Conservation (phyloP, 805 yeast genomes). For the Candida vaughaniae region DNA sequence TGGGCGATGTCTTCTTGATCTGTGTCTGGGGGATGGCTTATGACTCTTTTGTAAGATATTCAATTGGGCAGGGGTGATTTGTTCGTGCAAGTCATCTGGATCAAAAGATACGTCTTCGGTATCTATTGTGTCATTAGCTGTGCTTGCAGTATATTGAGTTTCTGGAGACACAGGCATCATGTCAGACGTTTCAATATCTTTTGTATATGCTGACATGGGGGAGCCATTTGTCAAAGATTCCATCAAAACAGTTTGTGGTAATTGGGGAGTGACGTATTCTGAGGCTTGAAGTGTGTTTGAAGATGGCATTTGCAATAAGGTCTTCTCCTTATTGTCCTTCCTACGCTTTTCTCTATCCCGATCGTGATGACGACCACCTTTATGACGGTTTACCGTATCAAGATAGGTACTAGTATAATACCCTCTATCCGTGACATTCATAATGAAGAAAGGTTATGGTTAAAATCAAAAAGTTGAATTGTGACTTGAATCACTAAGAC, state of each 20-base stretch:
- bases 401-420: constrained; percentile 38
- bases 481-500: too few relatives aligned
- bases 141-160: constrained; percentile 5
- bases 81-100: constrained; percentile 31
- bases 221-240: neutral
- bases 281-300: neutral
- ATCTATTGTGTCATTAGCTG: constrained; percentile 9
- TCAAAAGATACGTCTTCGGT: constrained; percentile 13
- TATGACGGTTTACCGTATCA: constrained; percentile 17
- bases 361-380: constrained; percentile 2
- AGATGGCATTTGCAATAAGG: neutral
- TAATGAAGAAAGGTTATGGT: constrained; percentile 9
- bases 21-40: constrained; percentile 1
- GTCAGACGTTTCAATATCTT: constrained; percentile 1
- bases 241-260: neutral
- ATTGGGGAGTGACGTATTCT: neutral
- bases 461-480: too few relatives aligned
- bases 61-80: constrained; percentile 40
- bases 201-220: neutral
- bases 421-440: constrained; percentile 44
- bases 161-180: constrained; percentile 9
- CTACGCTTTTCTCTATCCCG: too few relatives aligned
- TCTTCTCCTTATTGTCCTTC: neutral
- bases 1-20: constrained; percentile 5
- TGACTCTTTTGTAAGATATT: constrained; percentile 21